Evolutionary conservation across 2,329 filamentous ascomycete species (phyloP).

Genomic region (Teratosphaeria destructans): DNA sequence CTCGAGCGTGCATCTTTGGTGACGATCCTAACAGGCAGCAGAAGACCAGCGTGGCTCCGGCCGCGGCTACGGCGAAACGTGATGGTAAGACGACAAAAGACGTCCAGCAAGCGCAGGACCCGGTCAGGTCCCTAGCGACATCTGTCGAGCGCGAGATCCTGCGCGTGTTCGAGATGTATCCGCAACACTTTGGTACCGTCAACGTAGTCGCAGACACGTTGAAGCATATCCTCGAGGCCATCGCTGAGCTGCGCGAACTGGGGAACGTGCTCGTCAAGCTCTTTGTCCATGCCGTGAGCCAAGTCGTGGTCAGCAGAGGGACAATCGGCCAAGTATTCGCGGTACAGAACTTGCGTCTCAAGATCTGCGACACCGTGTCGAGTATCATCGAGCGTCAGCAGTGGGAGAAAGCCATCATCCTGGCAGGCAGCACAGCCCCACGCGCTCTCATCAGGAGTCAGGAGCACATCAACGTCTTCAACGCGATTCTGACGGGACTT

Average conservation of each 20-base stretch:
- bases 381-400: background rate
- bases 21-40: background rate
- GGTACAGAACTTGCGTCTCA: background rate
- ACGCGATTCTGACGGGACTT: background rate
- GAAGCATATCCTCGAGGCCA: background rate
- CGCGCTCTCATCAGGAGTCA: background rate
- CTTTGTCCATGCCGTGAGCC: background rate
- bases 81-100: background rate
- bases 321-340: background rate
- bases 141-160: background rate
- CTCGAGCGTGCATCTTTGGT: background rate
- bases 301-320: background rate
- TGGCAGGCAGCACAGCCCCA: background rate
- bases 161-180: background rate
- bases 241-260: background rate
- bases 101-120: background rate
- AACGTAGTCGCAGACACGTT: background rate
- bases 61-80: background rate
- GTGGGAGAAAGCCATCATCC: background rate
- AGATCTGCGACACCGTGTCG: background rate
- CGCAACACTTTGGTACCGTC: background rate
- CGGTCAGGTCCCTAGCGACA: background rate
- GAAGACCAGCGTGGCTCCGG: background rate
- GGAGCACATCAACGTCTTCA: background rate
- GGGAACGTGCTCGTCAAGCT: background rate